A percentile compares a stretch with the other conserved stretches of the same genome.
phyloP scores from a whole-genome alignment of 768 basidiomycete genomes.

The Pleurotus giganteus region DNA sequence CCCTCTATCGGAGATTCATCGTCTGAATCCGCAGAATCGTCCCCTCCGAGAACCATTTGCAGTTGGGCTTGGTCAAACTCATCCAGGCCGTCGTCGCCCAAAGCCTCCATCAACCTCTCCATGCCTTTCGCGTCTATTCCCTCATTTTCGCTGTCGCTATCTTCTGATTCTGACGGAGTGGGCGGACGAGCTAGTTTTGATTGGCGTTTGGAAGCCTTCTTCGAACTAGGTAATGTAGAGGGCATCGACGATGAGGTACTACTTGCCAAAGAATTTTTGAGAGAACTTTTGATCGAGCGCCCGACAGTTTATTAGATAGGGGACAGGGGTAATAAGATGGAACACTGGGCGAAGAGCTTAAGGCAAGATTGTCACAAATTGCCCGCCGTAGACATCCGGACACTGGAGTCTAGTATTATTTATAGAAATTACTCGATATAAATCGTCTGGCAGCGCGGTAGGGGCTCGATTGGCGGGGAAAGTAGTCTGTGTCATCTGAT shows the following conservation, averaged over 20 bases:
- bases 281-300: background rate
- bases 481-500: background rate
- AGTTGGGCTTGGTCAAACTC: conserved; percentile 63
- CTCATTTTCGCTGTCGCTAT: conserved; percentile 19
- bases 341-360: background rate
- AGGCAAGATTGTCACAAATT: background rate
- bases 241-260: background rate
- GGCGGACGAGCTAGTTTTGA: background rate
- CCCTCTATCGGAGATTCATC: conserved; percentile 11
- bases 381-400: background rate
- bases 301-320: no score
- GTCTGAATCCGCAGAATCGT: conserved; percentile 16
- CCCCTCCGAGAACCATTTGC: conserved; percentile 33
- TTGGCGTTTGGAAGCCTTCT: background rate
- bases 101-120: conserved; percentile 49
- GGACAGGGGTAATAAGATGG: background rate
- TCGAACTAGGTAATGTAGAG: background rate
- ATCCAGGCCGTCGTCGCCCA: conserved; percentile 66
- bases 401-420: background rate
- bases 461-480: background rate
- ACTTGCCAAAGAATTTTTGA: background rate
- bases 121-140: conserved; percentile 59
- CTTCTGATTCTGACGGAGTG: background rate
- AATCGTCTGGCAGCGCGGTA: background rate
- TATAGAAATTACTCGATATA: background rate